A percentile compares a stretch with the other conserved stretches of the same genome.
Evolutionary conservation across 1,284 basidiomycete species (phyloP).

Genomic region (Grifola frondosa): DNA sequence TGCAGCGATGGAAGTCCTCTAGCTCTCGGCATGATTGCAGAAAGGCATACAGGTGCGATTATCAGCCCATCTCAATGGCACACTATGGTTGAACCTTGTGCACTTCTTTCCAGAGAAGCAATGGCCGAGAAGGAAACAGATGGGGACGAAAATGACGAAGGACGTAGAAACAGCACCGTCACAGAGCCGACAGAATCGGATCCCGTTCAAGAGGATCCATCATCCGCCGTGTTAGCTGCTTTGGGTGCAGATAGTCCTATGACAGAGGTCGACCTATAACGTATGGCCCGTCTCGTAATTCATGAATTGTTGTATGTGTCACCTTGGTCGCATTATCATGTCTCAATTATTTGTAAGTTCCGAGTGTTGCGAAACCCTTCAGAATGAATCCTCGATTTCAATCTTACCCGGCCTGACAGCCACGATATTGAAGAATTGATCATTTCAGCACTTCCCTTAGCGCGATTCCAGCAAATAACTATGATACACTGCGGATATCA

Average conservation of each 20-base stretch:
- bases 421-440: too few species aligned
- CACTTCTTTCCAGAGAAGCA: conserved; percentile 9
- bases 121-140: conserved; percentile 19
- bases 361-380: too few species aligned
- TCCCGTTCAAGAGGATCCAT: neutral
- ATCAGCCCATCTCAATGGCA: neutral
- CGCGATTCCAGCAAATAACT: too few species aligned
- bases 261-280: conserved; percentile 19
- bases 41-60: conserved; percentile 30
- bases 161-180: neutral
- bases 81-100: too few species aligned
- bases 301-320: too few species aligned
- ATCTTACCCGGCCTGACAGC: too few species aligned
- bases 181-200: neutral
- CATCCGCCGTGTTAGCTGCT: conserved; percentile 3
- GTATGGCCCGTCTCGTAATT: too few species aligned
- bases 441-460: too few species aligned
- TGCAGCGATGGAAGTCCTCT: conserved; percentile 31
- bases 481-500: too few species aligned
- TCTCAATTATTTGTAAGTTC: too few species aligned
- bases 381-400: too few species aligned
- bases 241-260: conserved; percentile 19
- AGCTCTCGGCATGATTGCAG: conserved; percentile 30
- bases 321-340: too few species aligned
- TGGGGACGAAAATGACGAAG: neutral